Base-by-base conservation (phyloP, 371 early-diverging fungal genomes). In the Mortierella sp. region DNA sequence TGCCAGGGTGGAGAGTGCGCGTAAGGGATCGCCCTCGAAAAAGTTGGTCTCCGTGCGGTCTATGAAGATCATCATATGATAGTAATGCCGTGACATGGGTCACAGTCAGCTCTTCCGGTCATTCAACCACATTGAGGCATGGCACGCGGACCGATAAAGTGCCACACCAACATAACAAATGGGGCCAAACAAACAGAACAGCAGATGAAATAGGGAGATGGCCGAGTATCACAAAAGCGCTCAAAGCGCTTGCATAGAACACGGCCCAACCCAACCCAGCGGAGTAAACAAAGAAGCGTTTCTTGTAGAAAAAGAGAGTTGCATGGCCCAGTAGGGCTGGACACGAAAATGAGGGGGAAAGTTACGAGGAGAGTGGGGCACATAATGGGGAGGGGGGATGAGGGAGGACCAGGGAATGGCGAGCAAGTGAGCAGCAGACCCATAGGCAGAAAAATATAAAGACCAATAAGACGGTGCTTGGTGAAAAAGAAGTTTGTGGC, bases 1-100 rank as follows among this genome's bases (percentile, higher is more conserved):
- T 9, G 94, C 92, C 25, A 96, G 80, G 5, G 92, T 92, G 16
- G 94, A 90, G 27, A 96, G 84, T 4, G 95, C 92, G 39, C 88
- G 83, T 25, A 96, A 82, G 45, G 94, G 92, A 56, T 94, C 92
- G 5, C 95, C 95, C 58, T 94, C 90, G 71, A 94, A 95, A 63
- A 95, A 94, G 79, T 92, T 91, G 63, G 92, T 91, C 57, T 90
- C 84, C 27, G 83, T 86, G 21, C 92, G 91, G 73, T 88, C 93
- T 92, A 68, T 57, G n/a, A n/a, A 48, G 5, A 56, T 49, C 21
- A 63, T 57, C 60, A 60, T 53, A 57, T 65, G 72, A 52, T 48
- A 60, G n/a, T 29, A 40, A 43, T n/a, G n/a, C n/a, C n/a, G n/a
- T n/a, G 56, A 50, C 37, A 50, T 27, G 0, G 49, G 21, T 46